Evolutionary conservation across 768 basidiomycete species (phyloP), one percentile per base, ranked within the genome.

Genomic region (Pholiota conissans): DNA sequence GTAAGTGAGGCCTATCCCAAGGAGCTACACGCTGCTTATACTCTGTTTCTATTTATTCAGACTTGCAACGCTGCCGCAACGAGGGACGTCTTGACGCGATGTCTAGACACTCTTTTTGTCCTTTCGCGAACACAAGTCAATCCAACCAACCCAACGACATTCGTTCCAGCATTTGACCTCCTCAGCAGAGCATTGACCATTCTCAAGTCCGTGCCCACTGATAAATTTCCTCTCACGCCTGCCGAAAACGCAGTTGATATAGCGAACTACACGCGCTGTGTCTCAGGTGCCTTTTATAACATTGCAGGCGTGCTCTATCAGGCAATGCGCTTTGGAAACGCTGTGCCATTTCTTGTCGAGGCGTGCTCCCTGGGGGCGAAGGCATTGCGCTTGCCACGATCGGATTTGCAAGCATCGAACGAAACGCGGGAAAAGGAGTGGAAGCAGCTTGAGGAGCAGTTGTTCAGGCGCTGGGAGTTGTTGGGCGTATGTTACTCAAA

Each of bases 381-480:
- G 50, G 84, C 85, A 1, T 63, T 88, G 46, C 64, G 61, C 7
- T 60, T 77, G 55, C 69, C 65, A 5, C 39, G 60, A 7, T 52
- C 58, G 8, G 39, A 55, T 2, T 52, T 42, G 56, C 54, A 58
- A 24, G 51, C 45, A 5, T 58, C 55, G 24, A 66, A 65, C 28
- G 62, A 60, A 29, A 56, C 50, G 3, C 58, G 57, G 30, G 71
- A 70, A 66, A 77, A 60, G 59, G 83, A 76, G 34, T 90, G 87
- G 86, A 73, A 55, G 42, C 80, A 83, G 60, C 74, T 91, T 1
- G 80, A 84, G 56, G 84, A 86, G 29, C 85, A 89, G 59, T 63
- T 94, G 26, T 82, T 80, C 61, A 79, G 86, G 20, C 75, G 93
- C 46, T 95, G 87, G 82, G 93, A 97, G 72, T 69, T 96, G 28